Base-by-base conservation (phyloP, 2,329 filamentous ascomycete species). In the Endothia cerciana region DNA sequence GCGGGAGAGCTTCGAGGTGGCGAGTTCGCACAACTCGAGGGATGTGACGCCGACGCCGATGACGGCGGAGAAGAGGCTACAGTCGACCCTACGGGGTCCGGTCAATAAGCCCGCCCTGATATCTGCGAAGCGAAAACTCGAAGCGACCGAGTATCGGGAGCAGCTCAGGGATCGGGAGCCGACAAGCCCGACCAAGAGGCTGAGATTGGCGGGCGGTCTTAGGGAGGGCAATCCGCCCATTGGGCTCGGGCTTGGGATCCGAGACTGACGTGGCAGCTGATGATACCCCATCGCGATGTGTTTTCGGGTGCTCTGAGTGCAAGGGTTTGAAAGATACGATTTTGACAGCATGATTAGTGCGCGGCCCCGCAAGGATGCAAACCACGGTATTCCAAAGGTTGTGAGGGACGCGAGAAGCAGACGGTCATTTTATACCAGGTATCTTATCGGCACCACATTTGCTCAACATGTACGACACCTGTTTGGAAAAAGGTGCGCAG, bases 121-220 rank as follows among this genome's bases (percentile, higher is more conserved):
- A 10, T 38, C 57, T 15, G 83, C 84, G 60, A 87, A 87, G 77
- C 80, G 85, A 64, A 86, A 86, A 74, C 81, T 82, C 45, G 69
- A 69, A 25, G 45, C 58, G 64, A 22, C 74, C 69, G 36, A 59
- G 28, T 57, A 72, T 17, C 69, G 69, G 13, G 77, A 77, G 3
- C 73, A 76, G 40, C 68, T 73, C 51, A 74, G 78, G 33, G 73
- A 74, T 11, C 72, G 78, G 33, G 73, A 74, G 13, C 72, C 78
- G 36, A 75, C 76, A 6, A 86, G 82, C 70, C 83, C 84, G 36
- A 76, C 80, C 0, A 87, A 87, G 75, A 87, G 82, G 75, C 73
- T 80, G 62, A 78, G 82, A 30, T 76, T 82, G 19, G 80, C 78
- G 15, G 79, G 77, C 1, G 75, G 76, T 11, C 68, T 78, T 62